Percentiles rank a stretch among this genome's conserved stretches.
Evolutionary conservation across 2,329 filamentous ascomycete genomes (phyloP).

Genomic region (Pleoardoris graminearum): DNA sequence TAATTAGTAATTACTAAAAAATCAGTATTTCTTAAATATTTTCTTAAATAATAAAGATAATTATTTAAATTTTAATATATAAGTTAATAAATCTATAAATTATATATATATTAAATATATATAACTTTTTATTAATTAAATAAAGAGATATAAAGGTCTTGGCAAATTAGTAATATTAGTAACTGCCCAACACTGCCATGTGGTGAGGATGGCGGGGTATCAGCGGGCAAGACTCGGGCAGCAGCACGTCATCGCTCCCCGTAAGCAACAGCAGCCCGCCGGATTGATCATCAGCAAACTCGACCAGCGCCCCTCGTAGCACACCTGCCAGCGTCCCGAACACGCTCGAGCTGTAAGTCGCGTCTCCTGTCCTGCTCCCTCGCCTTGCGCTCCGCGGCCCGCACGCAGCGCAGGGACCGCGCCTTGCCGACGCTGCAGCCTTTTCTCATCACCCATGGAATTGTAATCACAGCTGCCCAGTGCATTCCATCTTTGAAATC

Average conservation of each 20-base stretch:
- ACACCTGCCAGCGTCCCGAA: slow-evolving; percentile 12
- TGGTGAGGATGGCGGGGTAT: not conserved
- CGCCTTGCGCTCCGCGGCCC: not conserved
- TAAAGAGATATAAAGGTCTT: not conserved
- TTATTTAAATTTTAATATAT: too few species aligned
- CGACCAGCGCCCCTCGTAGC: slow-evolving; percentile 12
- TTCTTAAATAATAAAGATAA: too few species aligned
- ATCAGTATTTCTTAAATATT: too few species aligned
- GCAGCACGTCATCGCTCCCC: slow-evolving; percentile 22
- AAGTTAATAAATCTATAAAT: too few species aligned
- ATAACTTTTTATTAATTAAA: too few species aligned
- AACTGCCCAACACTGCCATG: too few species aligned
- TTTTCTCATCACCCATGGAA: slow-evolving; percentile 18
- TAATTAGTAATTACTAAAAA: too few species aligned
- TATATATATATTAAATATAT: too few species aligned
- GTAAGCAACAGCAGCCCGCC: slow-evolving; percentile 17
- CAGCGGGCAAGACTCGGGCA: slow-evolving; percentile 12
- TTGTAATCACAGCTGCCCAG: slow-evolving; percentile 38
- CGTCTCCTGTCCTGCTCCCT: slow-evolving; percentile 1
- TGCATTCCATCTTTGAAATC: slow-evolving; percentile 46
- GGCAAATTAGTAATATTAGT: too few species aligned
- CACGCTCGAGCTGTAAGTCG: slow-evolving; percentile 33
- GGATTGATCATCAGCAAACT: slow-evolving; percentile 31
- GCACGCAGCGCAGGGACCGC: slow-evolving; percentile 25
- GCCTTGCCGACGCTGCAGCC: slow-evolving; percentile 31